Evolutionary conservation across 2,329 filamentous ascomycete genomes (phyloP).

Genomic region (Botryotinia calthae): DNA sequence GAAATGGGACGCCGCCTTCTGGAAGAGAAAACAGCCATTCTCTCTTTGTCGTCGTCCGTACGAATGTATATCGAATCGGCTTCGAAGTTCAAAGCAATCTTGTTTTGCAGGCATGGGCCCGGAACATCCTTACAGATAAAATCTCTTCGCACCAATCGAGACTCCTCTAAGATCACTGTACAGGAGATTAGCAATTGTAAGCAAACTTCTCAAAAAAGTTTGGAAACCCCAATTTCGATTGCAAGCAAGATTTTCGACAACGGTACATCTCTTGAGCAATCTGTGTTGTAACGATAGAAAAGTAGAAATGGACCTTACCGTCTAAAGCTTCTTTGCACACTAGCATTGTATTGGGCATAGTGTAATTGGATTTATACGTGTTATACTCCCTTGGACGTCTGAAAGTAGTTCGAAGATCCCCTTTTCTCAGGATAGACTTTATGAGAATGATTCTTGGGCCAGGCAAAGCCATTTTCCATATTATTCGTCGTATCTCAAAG

Average conservation of each 20-base stretch:
- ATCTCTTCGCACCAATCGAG: background rate
- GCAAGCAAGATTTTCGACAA: background rate
- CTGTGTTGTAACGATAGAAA: too few relatives aligned
- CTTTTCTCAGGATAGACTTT: background rate
- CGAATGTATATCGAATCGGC: background rate
- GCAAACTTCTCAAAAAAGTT: too few relatives aligned
- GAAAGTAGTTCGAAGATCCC: background rate
- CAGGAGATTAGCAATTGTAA: background rate
- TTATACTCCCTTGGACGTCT: background rate
- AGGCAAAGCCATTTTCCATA: background rate
- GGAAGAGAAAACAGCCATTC: rapidly evolving
- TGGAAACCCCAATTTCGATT: background rate
- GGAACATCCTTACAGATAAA: background rate
- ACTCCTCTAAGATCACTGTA: background rate
- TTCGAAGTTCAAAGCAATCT: background rate
- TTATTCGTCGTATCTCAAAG: background rate
- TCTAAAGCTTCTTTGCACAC: background rate
- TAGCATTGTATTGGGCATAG: background rate
- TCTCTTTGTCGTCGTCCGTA: background rate
- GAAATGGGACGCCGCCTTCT: background rate
- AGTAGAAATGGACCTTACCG: background rate
- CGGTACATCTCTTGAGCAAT: too few relatives aligned
- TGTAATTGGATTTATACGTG: background rate
- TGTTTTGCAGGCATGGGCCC: background rate
- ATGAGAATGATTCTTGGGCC: background rate